A percentile compares a stretch with the other conserved stretches of the same genome.
phyloP scores from a whole-genome alignment of 441 rosid genomes.

The Croton laevigatus region DNA sequence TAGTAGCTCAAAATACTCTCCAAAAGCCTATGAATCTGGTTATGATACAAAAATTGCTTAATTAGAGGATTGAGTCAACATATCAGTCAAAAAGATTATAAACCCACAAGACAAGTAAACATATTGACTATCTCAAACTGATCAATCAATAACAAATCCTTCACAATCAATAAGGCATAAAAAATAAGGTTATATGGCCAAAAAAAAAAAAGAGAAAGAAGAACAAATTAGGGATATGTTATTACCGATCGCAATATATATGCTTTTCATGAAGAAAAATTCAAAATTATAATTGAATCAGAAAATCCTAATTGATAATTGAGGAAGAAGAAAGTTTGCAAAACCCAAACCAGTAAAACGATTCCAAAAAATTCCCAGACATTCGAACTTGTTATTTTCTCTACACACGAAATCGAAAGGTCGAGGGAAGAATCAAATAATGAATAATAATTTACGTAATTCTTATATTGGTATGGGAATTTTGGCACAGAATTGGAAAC shows the following conservation, averaged over 20 bases:
- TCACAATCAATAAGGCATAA: background rate
- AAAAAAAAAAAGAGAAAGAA: background rate
- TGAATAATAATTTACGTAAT: background rate
- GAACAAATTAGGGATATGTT: background rate
- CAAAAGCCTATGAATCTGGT: background rate
- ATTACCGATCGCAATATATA: background rate
- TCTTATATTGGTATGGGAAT: background rate
- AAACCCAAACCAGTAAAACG: background rate
- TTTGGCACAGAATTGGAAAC: background rate
- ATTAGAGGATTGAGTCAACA: background rate
- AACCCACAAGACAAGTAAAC: background rate
- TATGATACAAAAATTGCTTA: conserved; percentile 2
- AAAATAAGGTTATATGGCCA: too few species aligned
- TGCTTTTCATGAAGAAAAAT: background rate
- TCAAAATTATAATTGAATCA: too few species aligned
- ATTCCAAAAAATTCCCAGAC: background rate
- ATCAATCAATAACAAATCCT: background rate
- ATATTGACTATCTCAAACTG: background rate
- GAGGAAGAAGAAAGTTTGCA: background rate
- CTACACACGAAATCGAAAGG: background rate
- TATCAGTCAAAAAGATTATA: background rate
- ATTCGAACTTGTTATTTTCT: background rate
- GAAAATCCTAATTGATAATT: background rate
- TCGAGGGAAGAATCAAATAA: background rate
- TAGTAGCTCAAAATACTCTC: conserved; percentile 5